These are phyloP conservation scores for Thelonectria olida DNA, from an alignment of 2,329 filamentous ascomycete genomes.

Conservation along the genomic window DNA sequence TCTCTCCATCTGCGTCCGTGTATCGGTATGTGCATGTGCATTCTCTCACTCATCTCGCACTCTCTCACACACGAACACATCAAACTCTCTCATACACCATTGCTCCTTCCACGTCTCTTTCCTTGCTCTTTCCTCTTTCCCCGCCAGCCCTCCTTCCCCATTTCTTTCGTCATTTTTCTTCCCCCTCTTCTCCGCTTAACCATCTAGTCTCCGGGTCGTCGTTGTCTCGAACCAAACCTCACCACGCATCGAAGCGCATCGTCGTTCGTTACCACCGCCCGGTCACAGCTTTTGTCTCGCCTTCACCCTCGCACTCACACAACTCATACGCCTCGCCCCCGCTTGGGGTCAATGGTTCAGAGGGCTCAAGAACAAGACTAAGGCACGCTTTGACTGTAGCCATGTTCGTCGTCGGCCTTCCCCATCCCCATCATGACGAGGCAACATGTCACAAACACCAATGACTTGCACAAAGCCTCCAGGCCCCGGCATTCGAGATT, in stretches of 20 bases:
- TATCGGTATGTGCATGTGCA: background rate
- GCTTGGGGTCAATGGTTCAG: background rate
- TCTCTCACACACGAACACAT: too few relatives aligned
- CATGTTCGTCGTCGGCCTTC: background rate
- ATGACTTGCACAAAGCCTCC: background rate
- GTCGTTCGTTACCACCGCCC: background rate
- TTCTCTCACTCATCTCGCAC: background rate
- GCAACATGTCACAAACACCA: slow-evolving; percentile 1
- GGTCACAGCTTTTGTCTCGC: background rate
- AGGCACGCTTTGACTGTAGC: background rate
- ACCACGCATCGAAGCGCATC: background rate
- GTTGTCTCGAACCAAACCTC: background rate
- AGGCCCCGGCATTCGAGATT: slow-evolving; percentile 29
- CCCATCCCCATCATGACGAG: background rate
- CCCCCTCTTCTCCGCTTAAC: background rate
- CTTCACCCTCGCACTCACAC: background rate
- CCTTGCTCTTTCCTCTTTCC: background rate
- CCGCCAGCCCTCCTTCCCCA: background rate
- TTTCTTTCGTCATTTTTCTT: background rate
- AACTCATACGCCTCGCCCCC: background rate
- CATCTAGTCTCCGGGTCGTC: background rate
- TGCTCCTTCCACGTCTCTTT: background rate
- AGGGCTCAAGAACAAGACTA: background rate
- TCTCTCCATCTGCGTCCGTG: too few relatives aligned
- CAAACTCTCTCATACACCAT: background rate